Percentiles rank a stretch among this genome's conserved stretches.
Conservation (phyloP, 2,329 filamentous ascomycete genomes). For the Arthrobotrys sphaeroides region DNA sequence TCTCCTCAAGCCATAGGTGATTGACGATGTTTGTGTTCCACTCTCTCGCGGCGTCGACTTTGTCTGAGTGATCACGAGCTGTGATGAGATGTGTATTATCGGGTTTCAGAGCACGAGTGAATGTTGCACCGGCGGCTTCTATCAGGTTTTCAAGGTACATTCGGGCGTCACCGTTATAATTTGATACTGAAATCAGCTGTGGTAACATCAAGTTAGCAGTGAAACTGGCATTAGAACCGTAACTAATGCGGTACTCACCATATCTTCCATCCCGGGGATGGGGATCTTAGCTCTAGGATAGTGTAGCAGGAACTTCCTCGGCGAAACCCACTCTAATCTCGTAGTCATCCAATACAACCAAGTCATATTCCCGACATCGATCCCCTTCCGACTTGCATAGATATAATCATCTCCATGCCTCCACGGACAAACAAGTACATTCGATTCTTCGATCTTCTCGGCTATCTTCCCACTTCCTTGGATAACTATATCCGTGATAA, state of each 20-base stretch:
- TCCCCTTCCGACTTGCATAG: constrained; percentile 76
- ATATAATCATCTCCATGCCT: constrained; percentile 83
- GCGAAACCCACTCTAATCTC: constrained; percentile 86
- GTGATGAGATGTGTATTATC: constrained; percentile 97
- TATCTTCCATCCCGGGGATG: constrained; percentile 78
- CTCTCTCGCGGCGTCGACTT: constrained; percentile 88
- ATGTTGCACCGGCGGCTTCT: constrained; percentile 81
- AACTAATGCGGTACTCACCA: constrained; percentile 41
- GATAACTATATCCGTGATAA: constrained; percentile 75
- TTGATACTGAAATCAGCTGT: constrained; percentile 85
- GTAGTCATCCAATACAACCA: constrained; percentile 96
- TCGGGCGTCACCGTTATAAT: constrained; percentile 93
- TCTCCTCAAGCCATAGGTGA: constrained; percentile 97
- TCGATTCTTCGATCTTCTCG: constrained; percentile 72
- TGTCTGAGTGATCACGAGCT: constrained; percentile 85
- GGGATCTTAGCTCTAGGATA: constrained; percentile 83
- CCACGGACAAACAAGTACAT: constrained; percentile 88
- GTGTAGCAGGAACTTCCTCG: constrained; percentile 82
- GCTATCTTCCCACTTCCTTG: constrained; percentile 77
- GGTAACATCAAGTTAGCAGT: constrained; percentile 54
- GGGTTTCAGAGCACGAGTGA: constrained; percentile 92
- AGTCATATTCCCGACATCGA: constrained; percentile 87
- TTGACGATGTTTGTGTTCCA: constrained; percentile 93
- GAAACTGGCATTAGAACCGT: background rate
- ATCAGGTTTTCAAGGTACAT: constrained; percentile 94